Percentiles rank a stretch among this genome's conserved stretches.
Conservation (phyloP, 768 basidiomycete genomes). For the Zangia roseola region DNA sequence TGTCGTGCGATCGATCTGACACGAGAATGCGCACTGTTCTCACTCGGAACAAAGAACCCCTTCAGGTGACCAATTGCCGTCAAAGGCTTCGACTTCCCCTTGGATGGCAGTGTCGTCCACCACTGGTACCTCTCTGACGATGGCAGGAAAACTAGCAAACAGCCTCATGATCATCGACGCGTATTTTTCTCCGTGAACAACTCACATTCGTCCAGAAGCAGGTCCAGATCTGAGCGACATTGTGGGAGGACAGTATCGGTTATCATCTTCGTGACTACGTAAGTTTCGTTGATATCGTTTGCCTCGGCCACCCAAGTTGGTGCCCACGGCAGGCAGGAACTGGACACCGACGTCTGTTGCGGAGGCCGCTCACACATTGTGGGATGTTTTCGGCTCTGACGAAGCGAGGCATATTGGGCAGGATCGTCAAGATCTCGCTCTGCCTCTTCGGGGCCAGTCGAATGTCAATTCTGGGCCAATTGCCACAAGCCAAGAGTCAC, state of each 20-base stretch:
- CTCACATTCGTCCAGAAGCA: slow-evolving; percentile 3
- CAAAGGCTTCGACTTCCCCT: neutral
- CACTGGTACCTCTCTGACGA: neutral
- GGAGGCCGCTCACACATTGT: neutral
- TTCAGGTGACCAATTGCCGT: neutral
- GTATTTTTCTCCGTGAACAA: neutral
- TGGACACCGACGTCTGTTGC: neutral
- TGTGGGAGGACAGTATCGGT: neutral
- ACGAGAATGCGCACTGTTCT: slow-evolving; percentile 6
- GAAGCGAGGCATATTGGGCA: neutral
- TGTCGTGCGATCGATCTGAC: slow-evolving; percentile 11
- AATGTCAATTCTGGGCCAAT: neutral
- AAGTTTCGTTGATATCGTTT: neutral
- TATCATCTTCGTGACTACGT: neutral
- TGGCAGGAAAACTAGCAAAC: slow-evolving; percentile 7
- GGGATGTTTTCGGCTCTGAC: neutral
- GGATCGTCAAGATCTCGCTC: neutral
- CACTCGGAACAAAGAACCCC: slow-evolving; percentile 1
- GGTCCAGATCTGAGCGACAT: neutral
- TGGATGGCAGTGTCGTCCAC: neutral
- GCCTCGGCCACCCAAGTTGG: neutral
- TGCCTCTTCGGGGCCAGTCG: neutral
- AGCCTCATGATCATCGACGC: neutral
- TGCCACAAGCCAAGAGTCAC: neutral
- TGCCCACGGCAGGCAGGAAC: neutral